Evolutionary conservation across 73 alveolate genomes (phyloP).

Genomic region (Tetrahymena borealis): DNA sequence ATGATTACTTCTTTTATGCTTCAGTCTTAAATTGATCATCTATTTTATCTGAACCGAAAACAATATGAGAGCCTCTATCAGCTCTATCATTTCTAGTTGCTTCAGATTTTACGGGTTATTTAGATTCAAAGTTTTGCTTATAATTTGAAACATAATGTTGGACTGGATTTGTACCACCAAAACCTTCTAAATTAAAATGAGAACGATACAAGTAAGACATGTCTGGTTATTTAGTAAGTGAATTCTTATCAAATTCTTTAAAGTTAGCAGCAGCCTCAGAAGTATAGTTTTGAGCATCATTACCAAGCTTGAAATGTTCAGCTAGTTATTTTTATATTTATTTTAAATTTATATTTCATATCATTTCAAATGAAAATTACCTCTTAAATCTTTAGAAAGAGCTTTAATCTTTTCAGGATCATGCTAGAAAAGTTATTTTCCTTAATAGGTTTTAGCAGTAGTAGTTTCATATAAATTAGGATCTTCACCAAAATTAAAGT

Average conservation of each 20-base stretch:
- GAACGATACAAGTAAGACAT: not conserved
- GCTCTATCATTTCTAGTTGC: not conserved
- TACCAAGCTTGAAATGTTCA: conserved; percentile 26
- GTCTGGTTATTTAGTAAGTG: not conserved
- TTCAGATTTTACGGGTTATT: not conserved
- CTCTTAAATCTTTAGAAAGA: not conserved
- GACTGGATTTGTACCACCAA: not conserved
- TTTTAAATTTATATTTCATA: too few species aligned
- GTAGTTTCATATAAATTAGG: not conserved
- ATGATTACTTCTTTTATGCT: not conserved
- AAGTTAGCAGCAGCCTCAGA: conserved; percentile 40
- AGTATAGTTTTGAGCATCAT: conserved; percentile 15
- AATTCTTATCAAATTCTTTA: conserved; percentile 11
- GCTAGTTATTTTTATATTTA: not conserved
- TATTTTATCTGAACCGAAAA: not conserved
- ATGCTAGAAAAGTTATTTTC: not conserved
- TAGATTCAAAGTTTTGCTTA: not conserved
- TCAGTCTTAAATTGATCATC: not conserved
- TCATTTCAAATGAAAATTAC: not conserved
- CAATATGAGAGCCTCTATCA: not conserved
- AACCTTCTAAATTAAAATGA: not conserved
- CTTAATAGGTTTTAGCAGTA: not conserved
- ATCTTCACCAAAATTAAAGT: conserved; percentile 8
- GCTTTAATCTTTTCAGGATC: not conserved
- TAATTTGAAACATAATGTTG: not conserved